A percentile compares a stretch with the other conserved stretches of the same genome.
These are phyloP conservation scores for Kuraishia ogatae DNA, from an alignment of 805 yeast species.

Conservation along the genomic window DNA sequence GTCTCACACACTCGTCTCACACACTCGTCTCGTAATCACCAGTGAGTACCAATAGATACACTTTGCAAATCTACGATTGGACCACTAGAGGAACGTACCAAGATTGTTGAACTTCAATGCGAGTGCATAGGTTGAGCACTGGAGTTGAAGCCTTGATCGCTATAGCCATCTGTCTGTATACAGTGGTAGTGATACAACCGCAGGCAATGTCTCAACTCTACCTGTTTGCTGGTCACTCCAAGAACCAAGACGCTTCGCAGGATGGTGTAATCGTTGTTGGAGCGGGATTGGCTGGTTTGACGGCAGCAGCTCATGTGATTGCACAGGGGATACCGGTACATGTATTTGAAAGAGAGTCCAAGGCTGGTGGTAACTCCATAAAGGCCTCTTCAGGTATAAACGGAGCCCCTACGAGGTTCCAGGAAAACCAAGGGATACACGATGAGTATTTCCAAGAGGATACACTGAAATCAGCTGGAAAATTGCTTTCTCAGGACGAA, in stretches of 20 bases:
- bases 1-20: too few species aligned
- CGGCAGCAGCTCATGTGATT: constrained; percentile 47
- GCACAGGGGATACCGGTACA: constrained; percentile 42
- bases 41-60: too few species aligned
- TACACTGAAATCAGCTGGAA: constrained; percentile 52
- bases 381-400: constrained; percentile 64
- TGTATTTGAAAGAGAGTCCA: constrained; percentile 50
- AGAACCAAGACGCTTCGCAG: too few species aligned
- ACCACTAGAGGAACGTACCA: too few species aligned
- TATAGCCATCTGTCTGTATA: neutral
- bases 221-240: neutral
- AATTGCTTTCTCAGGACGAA: constrained; percentile 26
- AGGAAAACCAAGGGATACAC: constrained; percentile 33
- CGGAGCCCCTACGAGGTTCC: constrained; percentile 63
- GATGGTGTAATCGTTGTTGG: constrained; percentile 47
- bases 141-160: neutral
- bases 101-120: too few species aligned
- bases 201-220: neutral
- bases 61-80: too few species aligned
- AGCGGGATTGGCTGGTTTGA: constrained; percentile 56
- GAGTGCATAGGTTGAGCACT: neutral
- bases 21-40: too few species aligned
- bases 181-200: neutral
- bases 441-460: constrained; percentile 62
- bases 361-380: constrained; percentile 56